Evolutionary conservation across 2,329 filamentous ascomycete genomes (phyloP), one percentile per base, ranked within the genome.

Genomic region (Aspergillus bombycis): DNA sequence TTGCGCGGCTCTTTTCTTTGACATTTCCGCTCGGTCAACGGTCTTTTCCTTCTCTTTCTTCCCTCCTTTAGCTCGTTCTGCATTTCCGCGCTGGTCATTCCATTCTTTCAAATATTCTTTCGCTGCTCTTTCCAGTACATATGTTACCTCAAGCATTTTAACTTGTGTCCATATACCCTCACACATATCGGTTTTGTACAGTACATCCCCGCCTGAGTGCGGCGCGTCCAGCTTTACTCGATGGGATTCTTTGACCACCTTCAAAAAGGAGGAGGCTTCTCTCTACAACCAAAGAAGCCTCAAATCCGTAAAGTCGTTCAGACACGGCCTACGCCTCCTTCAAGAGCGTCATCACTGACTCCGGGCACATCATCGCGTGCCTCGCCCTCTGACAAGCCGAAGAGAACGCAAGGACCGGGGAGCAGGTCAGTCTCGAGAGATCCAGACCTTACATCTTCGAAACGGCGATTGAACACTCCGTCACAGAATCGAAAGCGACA

Each of bases 191-290:
- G 57, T 41, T 61, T 50, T 62, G 21, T 59, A 60, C 56, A 60
- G 34, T 19, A 26, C 45, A 48, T 54, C 58, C 28, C 56, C 43
- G 41, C 54, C 57, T 38, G 34, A 61, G 52, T 62, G 52, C 66
- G 41, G 57, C 57, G 52, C 58, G 41, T 26, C 62, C 45, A 58
- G 54, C 58, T 57, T 58, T 62, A 43, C 70, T 65, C 65, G 62
- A 81, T 80, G 79, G 78, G 78, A 57, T 80, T 80, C 69, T 81
- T 81, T 69, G 79, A 81, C 65, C 77, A 80, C 65, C 74, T 81
- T 64, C 78, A 80, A 62, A 80, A 80, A 72, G 78, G 77, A 74
- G 78, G 77, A 65, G 73, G 71, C 38, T 79, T 79, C 59, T 77
- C 77, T 45, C 71, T 81, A 57, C 78, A 79, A 61, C 70, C 78